Evolutionary conservation across 495 filamentous ascomycete species (phyloP).

Genomic region (Chaetomium cochliodes): DNA sequence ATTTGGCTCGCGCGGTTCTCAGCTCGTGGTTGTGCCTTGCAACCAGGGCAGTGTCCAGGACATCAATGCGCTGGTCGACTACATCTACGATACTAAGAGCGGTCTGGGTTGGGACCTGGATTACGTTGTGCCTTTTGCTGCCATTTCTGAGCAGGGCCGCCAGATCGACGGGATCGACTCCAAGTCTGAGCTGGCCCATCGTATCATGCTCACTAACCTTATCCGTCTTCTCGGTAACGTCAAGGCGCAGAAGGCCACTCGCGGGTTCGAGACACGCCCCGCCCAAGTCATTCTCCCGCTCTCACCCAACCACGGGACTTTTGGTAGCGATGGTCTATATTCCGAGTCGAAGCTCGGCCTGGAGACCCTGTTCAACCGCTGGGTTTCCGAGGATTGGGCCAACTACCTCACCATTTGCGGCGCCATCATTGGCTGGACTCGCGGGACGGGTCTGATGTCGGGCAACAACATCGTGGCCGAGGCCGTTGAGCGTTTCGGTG

Average conservation of each 20-base stretch:
- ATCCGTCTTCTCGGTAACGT: slow-evolving; percentile 85
- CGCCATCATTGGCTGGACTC: slow-evolving; percentile 98
- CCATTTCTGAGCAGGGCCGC: slow-evolving; percentile 95
- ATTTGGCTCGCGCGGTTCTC: slow-evolving; percentile 88
- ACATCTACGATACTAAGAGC: slow-evolving; percentile 96
- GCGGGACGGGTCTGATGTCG: slow-evolving; percentile 96
- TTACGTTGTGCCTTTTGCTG: slow-evolving; percentile 93
- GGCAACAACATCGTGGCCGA: slow-evolving; percentile 98
- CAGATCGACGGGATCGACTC: slow-evolving; percentile 98
- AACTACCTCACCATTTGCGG: slow-evolving; percentile 98
- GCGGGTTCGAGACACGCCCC: slow-evolving; percentile 89
- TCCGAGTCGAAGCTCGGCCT: slow-evolving; percentile 96
- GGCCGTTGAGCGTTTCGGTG: slow-evolving; percentile 92
- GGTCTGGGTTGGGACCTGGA: slow-evolving; percentile 98
- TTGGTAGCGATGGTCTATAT: slow-evolving; percentile 96
- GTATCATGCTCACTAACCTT: slow-evolving; percentile 98
- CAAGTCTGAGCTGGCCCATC: slow-evolving; percentile 95
- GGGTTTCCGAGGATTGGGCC: slow-evolving; percentile 96
- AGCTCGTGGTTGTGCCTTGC: slow-evolving; percentile 96
- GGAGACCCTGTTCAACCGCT: slow-evolving; percentile 97
- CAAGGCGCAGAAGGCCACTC: slow-evolving; percentile 82
- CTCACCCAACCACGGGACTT: slow-evolving; percentile 97
- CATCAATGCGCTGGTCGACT: slow-evolving; percentile 85
- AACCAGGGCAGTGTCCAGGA: slow-evolving; percentile 99
- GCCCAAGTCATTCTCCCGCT: slow-evolving; percentile 95